Evolutionary conservation across 2,329 filamentous ascomycete genomes (phyloP), one percentile per base, ranked within the genome.

Genomic region (Aspergillus sp.): DNA sequence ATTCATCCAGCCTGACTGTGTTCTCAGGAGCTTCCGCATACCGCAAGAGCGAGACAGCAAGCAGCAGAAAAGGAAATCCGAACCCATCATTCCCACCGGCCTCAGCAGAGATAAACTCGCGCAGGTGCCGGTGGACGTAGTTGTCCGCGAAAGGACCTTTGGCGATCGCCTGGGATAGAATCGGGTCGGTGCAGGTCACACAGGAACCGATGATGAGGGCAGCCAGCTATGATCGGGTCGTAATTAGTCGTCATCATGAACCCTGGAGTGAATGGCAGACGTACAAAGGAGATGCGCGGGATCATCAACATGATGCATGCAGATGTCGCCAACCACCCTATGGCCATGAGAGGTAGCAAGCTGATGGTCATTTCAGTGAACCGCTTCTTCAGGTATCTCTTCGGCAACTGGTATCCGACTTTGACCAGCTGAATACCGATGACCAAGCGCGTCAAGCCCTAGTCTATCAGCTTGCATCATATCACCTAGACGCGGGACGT

Each of bases 371-470:
- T 72, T 47, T 80, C 77, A 47, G 73, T 75, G 65, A 73, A 76
- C 2, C 72, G 73, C 2, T 62, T 57, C 47, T 61, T 60, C 36
- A 74, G 64, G 58, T 82, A 83, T 56, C 73, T 75, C 39, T 76
- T 75, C 0, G 80, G 80, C 1, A 83, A 65, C 55, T 83, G 78
- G 53, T 78, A 82, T 28, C 80, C 80, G 2, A 78, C 79, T 48
- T 82, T 82, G 33, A 82, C 70, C n/a, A 82, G 69, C 53, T 83
- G 79, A 2, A 82, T 71, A 3, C 79, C 78, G 47, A 83, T 81
- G 48, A 82, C 77, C 29, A 83, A 68, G n/a, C 80, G 72, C 50
- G 72, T 73, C 5, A 82, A 55, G 8, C 74, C 74, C 60, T 72
- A n/a, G n/a, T n/a, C n/a, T n/a, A n/a, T n/a, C n/a, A n/a, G n/a